phyloP scores from a whole-genome alignment of 1,284 basidiomycete species.

The Microbotryomycetes sp. region DNA sequence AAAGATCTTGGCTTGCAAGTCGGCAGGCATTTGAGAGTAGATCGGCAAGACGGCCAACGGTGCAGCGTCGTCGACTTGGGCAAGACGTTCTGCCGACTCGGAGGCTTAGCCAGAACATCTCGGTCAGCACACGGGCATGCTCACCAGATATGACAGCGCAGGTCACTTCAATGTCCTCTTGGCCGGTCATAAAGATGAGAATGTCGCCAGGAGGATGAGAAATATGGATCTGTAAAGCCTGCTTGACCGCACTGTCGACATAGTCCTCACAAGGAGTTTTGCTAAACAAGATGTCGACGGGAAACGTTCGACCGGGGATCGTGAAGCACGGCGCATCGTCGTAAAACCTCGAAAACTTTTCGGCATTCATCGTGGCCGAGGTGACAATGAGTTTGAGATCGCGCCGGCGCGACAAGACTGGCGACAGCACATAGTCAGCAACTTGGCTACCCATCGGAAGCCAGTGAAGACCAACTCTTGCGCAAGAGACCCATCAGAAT shows the following conservation, averaged over 20 bases:
- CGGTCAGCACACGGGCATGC: slow-evolving; percentile 26
- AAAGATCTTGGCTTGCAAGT: slow-evolving; percentile 97
- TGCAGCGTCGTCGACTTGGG: slow-evolving; percentile 81
- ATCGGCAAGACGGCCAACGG: slow-evolving; percentile 86
- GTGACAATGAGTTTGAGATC: slow-evolving; percentile 87
- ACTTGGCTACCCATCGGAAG: neutral
- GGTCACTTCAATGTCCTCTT: slow-evolving; percentile 88
- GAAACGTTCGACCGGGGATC: slow-evolving; percentile 97
- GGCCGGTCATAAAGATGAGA: slow-evolving; percentile 98
- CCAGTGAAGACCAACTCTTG: slow-evolving; percentile 14
- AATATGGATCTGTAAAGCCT: slow-evolving; percentile 91
- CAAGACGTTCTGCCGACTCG: slow-evolving; percentile 77
- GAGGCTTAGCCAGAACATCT: too few species aligned
- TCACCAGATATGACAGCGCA: slow-evolving; percentile 80
- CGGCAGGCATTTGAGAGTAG: slow-evolving; percentile 99
- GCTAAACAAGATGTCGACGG: slow-evolving; percentile 90
- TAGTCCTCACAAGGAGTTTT: slow-evolving; percentile 99
- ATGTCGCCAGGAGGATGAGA: slow-evolving; percentile 92
- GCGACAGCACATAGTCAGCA: neutral
- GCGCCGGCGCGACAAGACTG: slow-evolving; percentile 54
- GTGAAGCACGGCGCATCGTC: slow-evolving; percentile 92
- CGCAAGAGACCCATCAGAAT: slow-evolving; percentile 75
- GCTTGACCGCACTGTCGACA: slow-evolving; percentile 95
- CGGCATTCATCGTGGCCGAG: slow-evolving; percentile 89
- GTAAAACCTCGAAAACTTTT: slow-evolving; percentile 82